A percentile compares a stretch with the other conserved stretches of the same genome.
These are phyloP conservation scores for Russula ochroleuca DNA, from an alignment of 768 basidiomycete species.

Conservation along the genomic window DNA sequence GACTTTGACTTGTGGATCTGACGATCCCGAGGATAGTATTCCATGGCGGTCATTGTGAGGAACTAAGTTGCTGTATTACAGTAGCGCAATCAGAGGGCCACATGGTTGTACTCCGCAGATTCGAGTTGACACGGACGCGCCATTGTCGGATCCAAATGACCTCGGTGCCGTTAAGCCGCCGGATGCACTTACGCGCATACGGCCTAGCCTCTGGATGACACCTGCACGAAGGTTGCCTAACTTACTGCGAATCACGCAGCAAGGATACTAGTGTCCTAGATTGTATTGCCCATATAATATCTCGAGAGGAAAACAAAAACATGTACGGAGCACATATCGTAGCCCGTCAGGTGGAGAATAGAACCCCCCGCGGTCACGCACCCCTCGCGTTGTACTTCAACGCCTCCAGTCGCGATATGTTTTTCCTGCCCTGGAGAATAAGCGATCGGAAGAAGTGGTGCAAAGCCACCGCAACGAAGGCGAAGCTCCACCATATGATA, in stretches of 20 bases:
- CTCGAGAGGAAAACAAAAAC: background rate
- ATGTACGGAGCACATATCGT: background rate
- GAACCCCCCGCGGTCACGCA: slow-evolving; percentile 35
- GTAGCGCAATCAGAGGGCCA: background rate
- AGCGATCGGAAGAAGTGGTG: slow-evolving; percentile 35
- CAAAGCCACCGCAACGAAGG: slow-evolving; percentile 9
- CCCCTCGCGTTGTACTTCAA: slow-evolving; percentile 54
- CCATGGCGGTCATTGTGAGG: background rate
- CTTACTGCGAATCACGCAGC: no score
- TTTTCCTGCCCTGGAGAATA: slow-evolving; percentile 43
- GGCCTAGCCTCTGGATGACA: no score
- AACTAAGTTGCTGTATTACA: background rate
- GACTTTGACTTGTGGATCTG: background rate
- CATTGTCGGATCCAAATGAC: no score
- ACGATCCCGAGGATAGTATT: background rate
- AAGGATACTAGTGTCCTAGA: background rate
- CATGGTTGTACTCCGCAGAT: no score
- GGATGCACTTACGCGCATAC: no score
- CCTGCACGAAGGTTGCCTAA: background rate
- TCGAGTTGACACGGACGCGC: no score
- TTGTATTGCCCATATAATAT: background rate
- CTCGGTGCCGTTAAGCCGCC: no score
- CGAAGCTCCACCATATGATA: slow-evolving; percentile 24
- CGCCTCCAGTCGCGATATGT: slow-evolving; percentile 47
- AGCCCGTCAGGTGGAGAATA: background rate